Evolutionary conservation across 495 filamentous ascomycete genomes (phyloP), one percentile per base, ranked within the genome.

Genomic region (Neurospora pannonica): DNA sequence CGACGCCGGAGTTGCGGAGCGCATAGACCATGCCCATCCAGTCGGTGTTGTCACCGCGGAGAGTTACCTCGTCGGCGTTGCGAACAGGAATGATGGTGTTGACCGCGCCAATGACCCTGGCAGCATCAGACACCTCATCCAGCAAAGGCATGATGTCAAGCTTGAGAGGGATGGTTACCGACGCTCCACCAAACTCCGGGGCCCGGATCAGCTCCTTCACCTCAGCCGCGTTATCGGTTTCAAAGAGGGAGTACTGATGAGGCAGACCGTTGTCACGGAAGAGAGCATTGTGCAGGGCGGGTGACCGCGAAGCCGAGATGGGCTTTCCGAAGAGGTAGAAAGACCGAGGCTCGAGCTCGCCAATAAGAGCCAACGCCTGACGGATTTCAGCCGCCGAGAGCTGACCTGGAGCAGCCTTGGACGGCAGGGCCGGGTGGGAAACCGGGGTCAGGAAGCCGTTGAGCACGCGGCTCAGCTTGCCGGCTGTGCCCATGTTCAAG

Each of bases 391-490:
- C 88, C 0, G 95, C 94, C 31, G 94, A 97, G 28, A 99, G 89
- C 78, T 99, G 96, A 17, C 97, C 96, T 6, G 97, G 96, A 0
- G 96, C 97, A 11, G 96, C 94, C 84, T 96, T 97, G 85, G 94
- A 92, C 0, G 96, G 94, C 4, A 98, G 87, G 19, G 87, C 88
- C 6, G 94, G 93, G 81, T 98, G 97, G 21, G 95, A 94, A 34
- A 99, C 96, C 4, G 96, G 96, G 3, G 97, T 98, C 87, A 99
- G 88, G 87, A 98, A 98, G 72, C 86, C 85, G 83, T 98, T 98
- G 73, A 95, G 84, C 73, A 99, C 91, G 39, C 96, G 89, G 79
- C 93, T 97, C 19, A 98, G 89, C 81, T 97, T 95, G 31, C 96
- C 96, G 38, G 88, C 85, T 24, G 89, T 86, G 42, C 97, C 95